Evolutionary conservation across 345 rosid genomes (phyloP).

Genomic region (Trapa incisa): DNA sequence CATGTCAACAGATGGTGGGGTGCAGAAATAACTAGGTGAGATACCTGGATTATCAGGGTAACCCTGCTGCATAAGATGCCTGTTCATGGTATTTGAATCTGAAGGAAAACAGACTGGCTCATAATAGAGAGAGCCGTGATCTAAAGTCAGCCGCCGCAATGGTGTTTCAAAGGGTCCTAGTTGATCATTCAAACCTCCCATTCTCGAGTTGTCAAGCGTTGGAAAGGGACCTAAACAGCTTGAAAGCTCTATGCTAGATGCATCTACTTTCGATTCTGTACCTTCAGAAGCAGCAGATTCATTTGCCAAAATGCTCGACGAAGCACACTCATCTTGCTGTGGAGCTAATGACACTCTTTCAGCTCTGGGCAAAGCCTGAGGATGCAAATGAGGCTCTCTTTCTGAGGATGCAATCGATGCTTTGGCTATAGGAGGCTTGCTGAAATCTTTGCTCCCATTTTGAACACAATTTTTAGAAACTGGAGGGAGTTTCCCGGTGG

Average conservation of each 20-base stretch:
- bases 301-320: constrained; percentile 25
- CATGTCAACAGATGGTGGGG: constrained; percentile 62
- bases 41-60: constrained; percentile 30
- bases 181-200: constrained; percentile 18
- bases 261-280: constrained; percentile 27
- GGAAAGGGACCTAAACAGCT: constrained; percentile 16
- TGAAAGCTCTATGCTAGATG: constrained; percentile 20
- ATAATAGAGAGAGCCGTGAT: constrained; percentile 41
- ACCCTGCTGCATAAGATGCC: constrained; percentile 21
- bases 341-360: constrained; percentile 28
- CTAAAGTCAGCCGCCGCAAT: constrained; percentile 23
- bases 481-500: constrained; percentile 65
- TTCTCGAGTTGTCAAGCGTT: background rate
- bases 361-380: constrained; percentile 37
- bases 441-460: constrained; percentile 27
- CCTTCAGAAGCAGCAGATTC: constrained; percentile 43
- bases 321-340: constrained; percentile 29
- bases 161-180: constrained; percentile 17
- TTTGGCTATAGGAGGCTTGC: constrained; percentile 17
- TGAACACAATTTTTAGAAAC: constrained; percentile 32
- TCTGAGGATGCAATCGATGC: constrained; percentile 17
- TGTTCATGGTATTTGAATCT: constrained; percentile 27
- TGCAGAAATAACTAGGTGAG: constrained; percentile 66
- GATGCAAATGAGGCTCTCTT: constrained; percentile 38
- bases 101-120: constrained; percentile 31